Base-by-base conservation (phyloP, 768 basidiomycete genomes). In the Leccinum obscurum region DNA sequence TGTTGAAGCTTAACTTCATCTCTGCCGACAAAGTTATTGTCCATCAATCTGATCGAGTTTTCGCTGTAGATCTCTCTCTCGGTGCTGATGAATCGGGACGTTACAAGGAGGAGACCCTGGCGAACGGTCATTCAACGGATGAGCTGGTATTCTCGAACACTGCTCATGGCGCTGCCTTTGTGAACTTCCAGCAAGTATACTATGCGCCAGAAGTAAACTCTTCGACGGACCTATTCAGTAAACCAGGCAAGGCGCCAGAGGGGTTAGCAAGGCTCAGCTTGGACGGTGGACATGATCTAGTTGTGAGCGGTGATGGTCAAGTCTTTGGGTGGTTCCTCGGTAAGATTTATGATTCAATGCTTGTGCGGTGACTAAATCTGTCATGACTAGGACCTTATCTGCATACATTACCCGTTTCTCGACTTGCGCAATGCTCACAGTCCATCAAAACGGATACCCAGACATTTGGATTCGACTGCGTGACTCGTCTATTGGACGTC, bases 281-380 rank as follows among this genome's bases (percentile, higher is more conserved):
- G 63, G 88, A 90, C 69, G 89, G 89, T 17, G 89, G 88, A 1
- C 89, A 91, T 65, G 86, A 87, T 67, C 69, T 90, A 39, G 78
- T 83, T 2, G 86, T 83, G 76, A 87, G 83, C 35, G 67, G 80
- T 11, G 85, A 90, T 68, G 89, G 89, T 17, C 82, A 78, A 56
- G 84, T 76, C 34, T 57, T 90, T 35, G 88, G 89, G 62, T 91
- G 89, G 89, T 82, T 91, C 72, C 78, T 91, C 32, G 89, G 89
- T 88, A 68, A 50, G 78, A 46, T 11, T 37, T 52, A 24, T 39
- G 28, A 34, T 60, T 30, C 8, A n/a, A 46, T 15, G 2, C 30
- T 17, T 54, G 54, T 48, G 52, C 30, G 10, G 39, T 1, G 24
- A 52, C 56, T 60, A 41, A 62, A 2, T 48, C 46, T 20, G 44